phyloP scores from a whole-genome alignment of 2,329 filamentous ascomycete species.

The Metarhizium brunneum region DNA sequence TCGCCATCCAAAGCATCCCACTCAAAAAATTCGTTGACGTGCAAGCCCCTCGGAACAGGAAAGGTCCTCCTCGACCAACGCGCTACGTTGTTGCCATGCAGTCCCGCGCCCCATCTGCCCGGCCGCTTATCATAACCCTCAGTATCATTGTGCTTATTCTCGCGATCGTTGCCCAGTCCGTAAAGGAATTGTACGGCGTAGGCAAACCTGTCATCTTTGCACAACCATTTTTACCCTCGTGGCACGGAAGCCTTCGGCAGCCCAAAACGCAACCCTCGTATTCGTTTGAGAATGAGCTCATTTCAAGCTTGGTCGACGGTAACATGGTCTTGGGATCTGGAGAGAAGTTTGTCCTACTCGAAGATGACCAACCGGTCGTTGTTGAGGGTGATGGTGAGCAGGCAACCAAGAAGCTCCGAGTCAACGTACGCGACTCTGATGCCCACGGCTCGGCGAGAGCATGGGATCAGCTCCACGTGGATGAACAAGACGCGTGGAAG shows the following conservation, averaged over 20 bases:
- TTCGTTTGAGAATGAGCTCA: slow-evolving; percentile 22
- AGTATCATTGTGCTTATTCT: slow-evolving; percentile 51
- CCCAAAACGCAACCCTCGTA: slow-evolving; percentile 15
- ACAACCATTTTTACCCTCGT: slow-evolving; percentile 43
- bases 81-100: slow-evolving; percentile 63
- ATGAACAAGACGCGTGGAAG: slow-evolving; percentile 62
- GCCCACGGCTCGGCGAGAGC: slow-evolving; percentile 43
- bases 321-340: slow-evolving; percentile 22
- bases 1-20: slow-evolving; percentile 71
- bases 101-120: slow-evolving; percentile 41
- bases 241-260: slow-evolving; percentile 23
- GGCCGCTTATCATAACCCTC: slow-evolving; percentile 42
- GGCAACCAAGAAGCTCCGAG: slow-evolving; percentile 20
- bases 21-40: slow-evolving; percentile 40
- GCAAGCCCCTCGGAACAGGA: slow-evolving; percentile 21
- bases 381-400: neutral
- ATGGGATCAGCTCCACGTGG: slow-evolving; percentile 61
- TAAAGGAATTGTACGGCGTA: slow-evolving; percentile 54
- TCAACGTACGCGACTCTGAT: slow-evolving; percentile 37
- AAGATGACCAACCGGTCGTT: slow-evolving; percentile 8
- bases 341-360: slow-evolving; percentile 29
- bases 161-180: slow-evolving; percentile 50
- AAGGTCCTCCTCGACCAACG: slow-evolving; percentile 35
- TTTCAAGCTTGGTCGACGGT: slow-evolving; percentile 26
- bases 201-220: slow-evolving; percentile 47